Evolutionary conservation across 257 asterid genomes (phyloP), one percentile per base, ranked within the genome.

Genomic region (Nicotiana knightiana): DNA sequence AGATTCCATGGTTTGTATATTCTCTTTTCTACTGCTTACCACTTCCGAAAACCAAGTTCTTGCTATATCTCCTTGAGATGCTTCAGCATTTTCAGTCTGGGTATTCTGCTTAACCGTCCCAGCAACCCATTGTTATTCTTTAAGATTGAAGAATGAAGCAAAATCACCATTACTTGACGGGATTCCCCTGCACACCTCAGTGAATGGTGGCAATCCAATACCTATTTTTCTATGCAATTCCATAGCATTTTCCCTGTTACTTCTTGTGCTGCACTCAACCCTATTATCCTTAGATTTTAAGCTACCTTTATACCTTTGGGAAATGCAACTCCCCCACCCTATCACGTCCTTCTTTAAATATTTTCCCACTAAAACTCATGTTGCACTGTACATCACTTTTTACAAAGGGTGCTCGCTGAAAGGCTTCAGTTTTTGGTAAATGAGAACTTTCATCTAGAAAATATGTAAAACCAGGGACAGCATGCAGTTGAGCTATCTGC

Each of bases 391-490:
- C 91, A 71, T 86, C 95, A 76, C 84, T 78, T 81, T 86, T 91
- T 83, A 86, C 83, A 43, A 86, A 81, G 78, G 90, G 88, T 78
- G 77, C 80, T 79, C 82, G 85, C 79, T 79, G 86, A 67, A 73
- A 82, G 75, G 80, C 84, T 67, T 86, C 93, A 16, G 86, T 80
- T 85, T 89, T 87, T 76, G 82, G 87, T 75, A 55, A 66, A 81
- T 57, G 88, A 61, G 89, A 67, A 73, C 82, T 79, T 89, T 86
- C 93, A 83, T 93, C 91, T 65, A 91, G 85, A 77, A 93, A 91
- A 88, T 79, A 86, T 26, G 94, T 87, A 84, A 93, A 93, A 73
- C 91, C 97, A 80, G 97, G 92, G 81, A 93, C 92, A 48, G 94
- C 94, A 77, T 92, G 92, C 85, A 91, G 87, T 87, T 93, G 85